These are phyloP conservation scores for Zizania latifolia DNA, from an alignment of 176 grass and related monocot species.

Conservation along the genomic window DNA sequence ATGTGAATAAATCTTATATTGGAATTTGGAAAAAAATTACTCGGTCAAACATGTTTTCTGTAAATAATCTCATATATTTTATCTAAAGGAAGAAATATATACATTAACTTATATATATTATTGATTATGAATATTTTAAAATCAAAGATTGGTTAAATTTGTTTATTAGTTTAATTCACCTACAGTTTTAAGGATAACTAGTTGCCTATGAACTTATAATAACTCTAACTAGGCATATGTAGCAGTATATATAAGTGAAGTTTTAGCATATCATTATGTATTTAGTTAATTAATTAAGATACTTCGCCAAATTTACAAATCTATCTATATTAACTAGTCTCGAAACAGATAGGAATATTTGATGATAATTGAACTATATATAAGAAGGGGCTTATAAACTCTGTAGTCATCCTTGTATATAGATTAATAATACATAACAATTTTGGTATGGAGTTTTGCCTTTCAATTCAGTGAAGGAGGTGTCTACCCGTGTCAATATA, in stretches of 20 bases:
- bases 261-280: background rate
- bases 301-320: background rate
- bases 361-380: no score
- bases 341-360: no score
- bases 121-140: background rate
- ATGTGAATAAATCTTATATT: background rate
- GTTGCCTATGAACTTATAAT: background rate
- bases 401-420: no score
- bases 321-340: no score
- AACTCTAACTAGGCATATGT: background rate
- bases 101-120: background rate
- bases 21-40: background rate
- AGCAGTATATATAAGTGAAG: background rate
- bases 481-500: no score
- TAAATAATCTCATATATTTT: background rate
- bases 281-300: no score
- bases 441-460: no score
- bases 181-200: background rate
- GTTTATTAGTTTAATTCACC: background rate
- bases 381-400: no score
- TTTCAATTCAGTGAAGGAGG: no score
- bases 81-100: background rate
- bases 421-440: no score
- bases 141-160: background rate
- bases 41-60: background rate